Conservation (phyloP, 2,329 filamentous ascomycete genomes). For the Microdochium trichocladiopsis region DNA sequence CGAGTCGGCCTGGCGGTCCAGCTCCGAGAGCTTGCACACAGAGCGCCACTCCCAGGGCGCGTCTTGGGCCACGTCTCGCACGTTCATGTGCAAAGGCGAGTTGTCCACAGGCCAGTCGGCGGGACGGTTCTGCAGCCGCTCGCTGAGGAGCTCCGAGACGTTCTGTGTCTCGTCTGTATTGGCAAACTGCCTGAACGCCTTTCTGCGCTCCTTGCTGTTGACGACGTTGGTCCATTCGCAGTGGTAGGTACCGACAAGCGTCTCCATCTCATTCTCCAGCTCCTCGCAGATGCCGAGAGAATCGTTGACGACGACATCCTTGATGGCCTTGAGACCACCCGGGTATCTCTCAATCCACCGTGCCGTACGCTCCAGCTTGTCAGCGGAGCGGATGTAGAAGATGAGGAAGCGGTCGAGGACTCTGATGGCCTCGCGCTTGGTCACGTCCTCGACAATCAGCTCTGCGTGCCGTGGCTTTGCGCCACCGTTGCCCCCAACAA, state of each 20-base stretch:
- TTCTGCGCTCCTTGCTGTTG: slow-evolving; percentile 57
- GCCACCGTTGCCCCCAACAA: slow-evolving; percentile 83
- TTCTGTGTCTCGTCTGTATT: slow-evolving; percentile 65
- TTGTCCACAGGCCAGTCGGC: slow-evolving; percentile 67
- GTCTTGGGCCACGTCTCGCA: not conserved
- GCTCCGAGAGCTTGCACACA: slow-evolving; percentile 63
- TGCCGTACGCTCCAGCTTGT: slow-evolving; percentile 83
- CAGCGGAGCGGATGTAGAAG: slow-evolving; percentile 90
- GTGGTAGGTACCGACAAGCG: slow-evolving; percentile 77
- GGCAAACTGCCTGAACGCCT: slow-evolving; percentile 73
- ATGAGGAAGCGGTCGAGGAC: slow-evolving; percentile 85
- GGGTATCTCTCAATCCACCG: slow-evolving; percentile 81
- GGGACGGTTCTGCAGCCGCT: slow-evolving; percentile 53
- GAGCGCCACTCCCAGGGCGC: slow-evolving; percentile 65
- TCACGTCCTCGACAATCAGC: slow-evolving; percentile 78
- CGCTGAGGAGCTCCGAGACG: slow-evolving; percentile 13
- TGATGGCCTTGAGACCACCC: slow-evolving; percentile 76
- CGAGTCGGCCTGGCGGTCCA: slow-evolving; percentile 53
- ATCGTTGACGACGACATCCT: slow-evolving; percentile 77
- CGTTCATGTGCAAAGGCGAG: slow-evolving; percentile 41
- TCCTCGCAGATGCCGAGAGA: slow-evolving; percentile 78
- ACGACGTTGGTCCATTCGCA: slow-evolving; percentile 89
- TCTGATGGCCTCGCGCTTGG: slow-evolving; percentile 72
- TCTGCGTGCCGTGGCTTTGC: slow-evolving; percentile 78
- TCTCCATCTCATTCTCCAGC: slow-evolving; percentile 82